Conservation (phyloP, 352 stramenopile species). For the Globisporangium nunn region DNA sequence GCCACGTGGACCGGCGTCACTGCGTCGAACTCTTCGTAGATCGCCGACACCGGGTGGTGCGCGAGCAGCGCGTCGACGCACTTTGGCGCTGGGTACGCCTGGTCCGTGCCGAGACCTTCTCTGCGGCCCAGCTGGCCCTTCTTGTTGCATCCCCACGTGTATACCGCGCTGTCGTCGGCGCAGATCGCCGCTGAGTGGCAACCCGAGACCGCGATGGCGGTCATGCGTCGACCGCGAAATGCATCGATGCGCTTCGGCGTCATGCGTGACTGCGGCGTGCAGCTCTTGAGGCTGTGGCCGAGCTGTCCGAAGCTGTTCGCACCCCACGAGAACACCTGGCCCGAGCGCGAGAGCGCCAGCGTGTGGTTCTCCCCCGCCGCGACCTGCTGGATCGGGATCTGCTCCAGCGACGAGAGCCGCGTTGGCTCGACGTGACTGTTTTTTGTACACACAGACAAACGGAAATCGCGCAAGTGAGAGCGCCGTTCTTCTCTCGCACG, state of each 20-base stretch:
- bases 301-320: slow-evolving; percentile 79
- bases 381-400: slow-evolving; percentile 57
- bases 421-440: slow-evolving; percentile 49
- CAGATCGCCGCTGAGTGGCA: slow-evolving; percentile 70
- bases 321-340: slow-evolving; percentile 79
- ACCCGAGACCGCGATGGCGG: slow-evolving; percentile 60
- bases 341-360: slow-evolving; percentile 51
- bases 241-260: slow-evolving; percentile 69
- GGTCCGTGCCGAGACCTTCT: slow-evolving; percentile 62
- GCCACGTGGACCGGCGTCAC: slow-evolving; percentile 40
- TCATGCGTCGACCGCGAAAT: slow-evolving; percentile 45
- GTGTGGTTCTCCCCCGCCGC: slow-evolving; percentile 79
- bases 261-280: slow-evolving; percentile 44
- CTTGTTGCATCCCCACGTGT: slow-evolving; percentile 80
- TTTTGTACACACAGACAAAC: not conserved
- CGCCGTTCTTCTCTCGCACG: too few relatives aligned
- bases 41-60: slow-evolving; percentile 45
- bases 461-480: not conserved
- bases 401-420: slow-evolving; percentile 30
- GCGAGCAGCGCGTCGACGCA: slow-evolving; percentile 50
- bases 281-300: slow-evolving; percentile 51
- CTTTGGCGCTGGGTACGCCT: slow-evolving; percentile 45
- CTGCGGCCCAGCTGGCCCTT: slow-evolving; percentile 73
- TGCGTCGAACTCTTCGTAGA: slow-evolving; percentile 49
- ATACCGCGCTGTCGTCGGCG: slow-evolving; percentile 34